A percentile compares a stretch with the other conserved stretches of the same genome.
These are phyloP conservation scores for Clonostachys solani DNA, from an alignment of 2,329 filamentous ascomycete genomes.

Conservation along the genomic window DNA sequence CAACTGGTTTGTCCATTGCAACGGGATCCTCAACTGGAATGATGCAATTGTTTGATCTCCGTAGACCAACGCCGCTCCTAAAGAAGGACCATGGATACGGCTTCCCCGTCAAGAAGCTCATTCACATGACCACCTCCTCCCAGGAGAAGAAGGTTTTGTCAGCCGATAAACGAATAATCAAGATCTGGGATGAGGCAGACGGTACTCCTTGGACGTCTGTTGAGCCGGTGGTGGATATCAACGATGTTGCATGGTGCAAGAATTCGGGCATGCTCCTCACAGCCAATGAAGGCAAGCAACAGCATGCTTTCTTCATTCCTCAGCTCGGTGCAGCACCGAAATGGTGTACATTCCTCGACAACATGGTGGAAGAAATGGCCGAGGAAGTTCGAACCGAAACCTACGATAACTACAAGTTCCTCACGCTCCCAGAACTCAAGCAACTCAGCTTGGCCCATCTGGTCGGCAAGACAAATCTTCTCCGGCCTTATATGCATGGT, in stretches of 20 bases:
- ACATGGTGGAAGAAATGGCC: constrained; percentile 97
- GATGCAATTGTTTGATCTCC: constrained; percentile 86
- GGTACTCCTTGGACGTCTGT: constrained; percentile 93
- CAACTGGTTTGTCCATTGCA: constrained; percentile 78
- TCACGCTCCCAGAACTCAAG: constrained; percentile 82
- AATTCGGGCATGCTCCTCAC: constrained; percentile 94
- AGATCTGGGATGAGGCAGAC: constrained; percentile 83
- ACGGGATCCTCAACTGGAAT: constrained; percentile 86
- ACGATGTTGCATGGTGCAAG: constrained; percentile 88
- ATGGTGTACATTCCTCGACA: constrained; percentile 97
- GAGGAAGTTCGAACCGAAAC: constrained; percentile 75
- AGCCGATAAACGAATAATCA: constrained; percentile 93
- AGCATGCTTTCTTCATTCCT: constrained; percentile 93
- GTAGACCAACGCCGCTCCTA: constrained; percentile 78
- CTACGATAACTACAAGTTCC: constrained; percentile 99
- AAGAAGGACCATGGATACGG: constrained; percentile 97
- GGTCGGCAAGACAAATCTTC: constrained; percentile 81
- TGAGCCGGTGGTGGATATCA: constrained; percentile 91
- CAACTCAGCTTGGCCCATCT: constrained; percentile 84
- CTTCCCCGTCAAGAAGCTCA: constrained; percentile 83
- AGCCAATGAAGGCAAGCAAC: constrained; percentile 92
- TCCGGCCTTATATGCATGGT: constrained; percentile 97
- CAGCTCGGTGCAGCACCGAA: constrained; percentile 88
- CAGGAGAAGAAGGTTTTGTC: constrained; percentile 86
- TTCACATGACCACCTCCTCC: constrained; percentile 65